Evolutionary conservation across 805 yeast genomes (phyloP), one percentile per base, ranked within the genome.

Genomic region (Wickerhamiella lipophila): DNA sequence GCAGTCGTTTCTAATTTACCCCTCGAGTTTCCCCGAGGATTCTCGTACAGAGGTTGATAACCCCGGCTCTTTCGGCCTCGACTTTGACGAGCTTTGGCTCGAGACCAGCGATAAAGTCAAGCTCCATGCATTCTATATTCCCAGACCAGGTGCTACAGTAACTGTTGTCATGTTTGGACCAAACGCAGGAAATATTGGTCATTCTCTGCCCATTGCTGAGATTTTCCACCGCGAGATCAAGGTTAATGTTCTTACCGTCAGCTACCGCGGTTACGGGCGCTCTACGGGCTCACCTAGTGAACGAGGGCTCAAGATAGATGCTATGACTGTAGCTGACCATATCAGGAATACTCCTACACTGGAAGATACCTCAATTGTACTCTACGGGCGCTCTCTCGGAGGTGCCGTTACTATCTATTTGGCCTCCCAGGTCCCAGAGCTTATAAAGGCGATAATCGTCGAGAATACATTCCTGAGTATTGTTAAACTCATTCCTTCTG

Each of bases 111-210:
- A 89, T 60, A 83, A 81, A 1, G 81, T 77, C 50, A 70, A 64
- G 9, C 63, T 89, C 29, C 83, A 83, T 52, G 73, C 84, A 21
- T 89, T 69, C 60, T 67, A 76, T 45, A 66, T 85, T 49, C 46
- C 51, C 18, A 19, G 39, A 26, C 30, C 49, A 11, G 51, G 58
- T 3, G 57, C 68, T 3, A 70, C 75, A 53, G 83, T 81, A 55
- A 84, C 96, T 0, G 73, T 89, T 9, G 58, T 92, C 22, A 73
- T 92, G 18, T 70, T 88, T 46, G 79, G 87, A 44, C 97, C 97
- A 3, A 89, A 89, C 64, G 96, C 96, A 1, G 97, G 97, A 4
- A 89, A 92, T 62, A 89, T 89, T 54, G 97, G 97, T 15, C 86
- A 85, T 60, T 79, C 83, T 25, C 67, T 89, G 43, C 95, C 96